These are phyloP conservation scores for Globisporangium paroecandrum DNA, from an alignment of 352 stramenopile genomes.

Conservation along the genomic window DNA sequence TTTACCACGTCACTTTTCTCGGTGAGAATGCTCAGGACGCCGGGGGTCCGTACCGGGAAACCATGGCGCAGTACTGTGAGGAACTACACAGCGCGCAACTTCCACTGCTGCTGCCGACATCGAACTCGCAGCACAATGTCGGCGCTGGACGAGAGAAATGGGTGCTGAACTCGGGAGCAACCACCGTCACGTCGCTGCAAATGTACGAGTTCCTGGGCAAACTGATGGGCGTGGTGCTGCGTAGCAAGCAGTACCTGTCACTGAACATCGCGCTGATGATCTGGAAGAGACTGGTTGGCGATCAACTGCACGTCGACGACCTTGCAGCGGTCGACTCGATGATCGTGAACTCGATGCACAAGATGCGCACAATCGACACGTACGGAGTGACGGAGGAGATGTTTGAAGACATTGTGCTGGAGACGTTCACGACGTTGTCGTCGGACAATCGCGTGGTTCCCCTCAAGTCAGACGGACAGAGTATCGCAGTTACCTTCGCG, in stretches of 20 bases:
- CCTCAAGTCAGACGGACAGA: conserved; percentile 60
- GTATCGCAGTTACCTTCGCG: conserved; percentile 73
- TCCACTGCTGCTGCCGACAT: conserved; percentile 85
- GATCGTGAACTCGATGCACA: conserved; percentile 85
- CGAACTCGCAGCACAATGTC: conserved; percentile 89
- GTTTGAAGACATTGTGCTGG: conserved; percentile 89
- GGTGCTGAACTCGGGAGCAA: conserved; percentile 82
- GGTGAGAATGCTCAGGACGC: conserved; percentile 85
- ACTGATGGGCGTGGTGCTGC: conserved; percentile 85
- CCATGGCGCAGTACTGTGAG: conserved; percentile 77
- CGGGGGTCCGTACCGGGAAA: conserved; percentile 84
- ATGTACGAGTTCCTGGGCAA: conserved; percentile 93
- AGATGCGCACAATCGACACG: conserved; percentile 79
- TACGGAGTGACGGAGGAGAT: conserved; percentile 78
- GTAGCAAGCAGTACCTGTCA: conserved; percentile 87
- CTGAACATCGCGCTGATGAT: conserved; percentile 84
- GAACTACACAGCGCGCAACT: conserved; percentile 80
- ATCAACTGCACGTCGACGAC: conserved; percentile 76
- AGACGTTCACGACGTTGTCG: conserved; percentile 89
- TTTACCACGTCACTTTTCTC: conserved; percentile 86
- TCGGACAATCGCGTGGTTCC: conserved; percentile 78
- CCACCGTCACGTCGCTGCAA: conserved; percentile 37
- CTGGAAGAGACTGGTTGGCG: conserved; percentile 87
- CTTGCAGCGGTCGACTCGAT: conserved; percentile 81
- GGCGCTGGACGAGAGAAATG: conserved; percentile 87